Evolutionary conservation across 352 stramenopile species (phyloP).

Genomic region (Phytophthora meadii): DNA sequence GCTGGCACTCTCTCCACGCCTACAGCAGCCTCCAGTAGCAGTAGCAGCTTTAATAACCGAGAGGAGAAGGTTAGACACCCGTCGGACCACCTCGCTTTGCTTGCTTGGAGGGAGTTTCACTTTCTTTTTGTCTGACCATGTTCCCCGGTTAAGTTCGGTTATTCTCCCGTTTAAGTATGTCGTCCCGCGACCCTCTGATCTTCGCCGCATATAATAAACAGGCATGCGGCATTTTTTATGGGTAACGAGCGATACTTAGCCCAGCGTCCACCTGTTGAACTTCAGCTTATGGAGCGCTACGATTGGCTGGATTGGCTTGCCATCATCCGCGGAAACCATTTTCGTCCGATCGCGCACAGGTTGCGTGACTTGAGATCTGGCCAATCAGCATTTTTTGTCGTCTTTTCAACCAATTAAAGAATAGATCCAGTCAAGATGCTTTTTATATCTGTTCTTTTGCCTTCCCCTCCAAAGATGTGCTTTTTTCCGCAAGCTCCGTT

Average conservation of each 20-base stretch:
- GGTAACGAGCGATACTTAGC: slow-evolving; percentile 36
- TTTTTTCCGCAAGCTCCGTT: slow-evolving; percentile 27
- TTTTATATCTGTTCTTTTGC: slow-evolving; percentile 43
- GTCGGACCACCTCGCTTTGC: slow-evolving; percentile 12
- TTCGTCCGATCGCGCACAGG: slow-evolving; percentile 18
- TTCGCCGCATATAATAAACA: slow-evolving; percentile 13
- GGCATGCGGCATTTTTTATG: slow-evolving; percentile 31
- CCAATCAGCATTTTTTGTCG: slow-evolving; percentile 15
- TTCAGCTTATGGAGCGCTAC: slow-evolving; percentile 2
- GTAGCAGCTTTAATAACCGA: neutral
- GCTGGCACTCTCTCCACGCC: neutral
- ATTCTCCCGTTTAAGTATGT: slow-evolving; percentile 15
- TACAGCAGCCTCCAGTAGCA: neutral
- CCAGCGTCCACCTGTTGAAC: slow-evolving; percentile 17
- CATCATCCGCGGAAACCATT: slow-evolving; percentile 35
- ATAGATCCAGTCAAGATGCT: slow-evolving; percentile 9
- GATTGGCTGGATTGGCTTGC: slow-evolving; percentile 16
- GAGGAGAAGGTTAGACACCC: slow-evolving; percentile 5
- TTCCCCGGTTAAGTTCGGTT: slow-evolving; percentile 4
- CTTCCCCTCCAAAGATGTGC: slow-evolving; percentile 39
- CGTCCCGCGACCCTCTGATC: slow-evolving; percentile 4
- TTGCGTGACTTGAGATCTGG: slow-evolving; percentile 9
- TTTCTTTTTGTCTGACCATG: slow-evolving; percentile 20
- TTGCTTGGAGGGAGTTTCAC: slow-evolving; percentile 22
- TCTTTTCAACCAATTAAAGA: slow-evolving; percentile 21